phyloP scores from a whole-genome alignment of 495 filamentous ascomycete genomes.

The Xylona heveae region DNA sequence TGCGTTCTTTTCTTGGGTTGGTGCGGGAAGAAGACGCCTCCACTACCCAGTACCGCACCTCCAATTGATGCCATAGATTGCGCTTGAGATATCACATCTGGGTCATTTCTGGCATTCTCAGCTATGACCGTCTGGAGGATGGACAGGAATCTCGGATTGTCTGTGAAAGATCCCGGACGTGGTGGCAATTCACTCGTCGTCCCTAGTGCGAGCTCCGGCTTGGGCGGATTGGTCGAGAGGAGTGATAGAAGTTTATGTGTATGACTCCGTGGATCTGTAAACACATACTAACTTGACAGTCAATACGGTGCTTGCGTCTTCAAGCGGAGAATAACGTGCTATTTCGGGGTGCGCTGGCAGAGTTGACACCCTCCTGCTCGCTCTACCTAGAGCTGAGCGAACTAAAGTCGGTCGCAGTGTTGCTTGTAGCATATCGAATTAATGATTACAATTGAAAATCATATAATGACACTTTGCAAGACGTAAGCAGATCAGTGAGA shows the following conservation, averaged over 20 bases:
- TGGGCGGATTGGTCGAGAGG: constrained; percentile 54
- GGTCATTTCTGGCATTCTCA: constrained; percentile 49
- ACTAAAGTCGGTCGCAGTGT: too few relatives aligned
- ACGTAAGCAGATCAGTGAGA: too few relatives aligned
- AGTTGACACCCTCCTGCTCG: constrained; percentile 1
- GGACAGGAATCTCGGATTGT: constrained; percentile 54
- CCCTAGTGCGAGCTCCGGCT: constrained; percentile 48
- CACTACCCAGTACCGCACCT: constrained; percentile 45
- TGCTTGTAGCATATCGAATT: too few relatives aligned
- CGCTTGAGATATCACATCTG: constrained; percentile 51
- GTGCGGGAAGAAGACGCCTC: constrained; percentile 37
- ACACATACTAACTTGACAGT: constrained; percentile 74
- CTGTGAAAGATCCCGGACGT: constrained; percentile 49
- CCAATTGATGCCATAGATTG: constrained; percentile 57
- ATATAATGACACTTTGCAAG: too few relatives aligned
- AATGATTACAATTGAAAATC: too few relatives aligned
- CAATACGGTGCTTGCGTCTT: too few relatives aligned
- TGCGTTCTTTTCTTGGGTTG: constrained; percentile 14
- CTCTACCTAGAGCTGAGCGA: too few relatives aligned
- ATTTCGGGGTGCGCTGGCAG: neutral
- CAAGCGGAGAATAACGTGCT: too few relatives aligned
- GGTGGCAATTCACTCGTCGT: constrained; percentile 52
- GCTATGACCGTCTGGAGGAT: constrained; percentile 56
- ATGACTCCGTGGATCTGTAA: constrained; percentile 25
- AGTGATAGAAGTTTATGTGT: constrained; percentile 47